Percentiles rank a stretch among this genome's conserved stretches.
Evolutionary conservation across 805 yeast genomes (phyloP).

Genomic region (Naumovozyma baii): DNA sequence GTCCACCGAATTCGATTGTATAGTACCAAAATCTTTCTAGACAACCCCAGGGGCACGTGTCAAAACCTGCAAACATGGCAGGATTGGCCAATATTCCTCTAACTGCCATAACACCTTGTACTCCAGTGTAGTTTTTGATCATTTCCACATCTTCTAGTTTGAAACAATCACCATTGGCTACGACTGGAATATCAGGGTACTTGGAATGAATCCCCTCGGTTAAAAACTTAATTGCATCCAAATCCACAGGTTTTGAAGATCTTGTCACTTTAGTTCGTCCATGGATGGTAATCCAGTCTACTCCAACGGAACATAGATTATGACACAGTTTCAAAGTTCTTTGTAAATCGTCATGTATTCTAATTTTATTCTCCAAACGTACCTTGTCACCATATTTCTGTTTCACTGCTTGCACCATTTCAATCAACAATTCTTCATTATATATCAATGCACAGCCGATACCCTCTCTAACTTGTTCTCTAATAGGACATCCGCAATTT

Average conservation of each 20-base stretch:
- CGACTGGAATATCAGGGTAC: slow-evolving; percentile 59
- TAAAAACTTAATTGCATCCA: slow-evolving; percentile 67
- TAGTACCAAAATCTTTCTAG: slow-evolving; percentile 76
- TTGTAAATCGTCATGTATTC: slow-evolving; percentile 68
- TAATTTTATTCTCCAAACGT: slow-evolving; percentile 83
- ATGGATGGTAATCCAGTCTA: slow-evolving; percentile 88
- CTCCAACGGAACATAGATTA: slow-evolving; percentile 76
- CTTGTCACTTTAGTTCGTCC: slow-evolving; percentile 83
- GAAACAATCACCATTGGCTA: slow-evolving; percentile 97
- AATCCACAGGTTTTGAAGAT: slow-evolving; percentile 72
- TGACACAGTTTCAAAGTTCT: slow-evolving; percentile 68
- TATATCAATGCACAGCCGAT: slow-evolving; percentile 94
- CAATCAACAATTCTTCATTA: slow-evolving; percentile 67
- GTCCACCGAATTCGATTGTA: slow-evolving; percentile 61
- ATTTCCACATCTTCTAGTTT: slow-evolving; percentile 49
- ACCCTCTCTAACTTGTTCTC: slow-evolving; percentile 90
- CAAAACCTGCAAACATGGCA: slow-evolving; percentile 68
- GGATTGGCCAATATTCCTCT: slow-evolving; percentile 84
- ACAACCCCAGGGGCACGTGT: slow-evolving; percentile 81
- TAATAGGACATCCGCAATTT: slow-evolving; percentile 96
- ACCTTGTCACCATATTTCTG: slow-evolving; percentile 57
- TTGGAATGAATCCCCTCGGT: slow-evolving; percentile 31
- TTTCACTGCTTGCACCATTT: slow-evolving; percentile 80
- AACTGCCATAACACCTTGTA: slow-evolving; percentile 93
- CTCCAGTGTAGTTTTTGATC: slow-evolving; percentile 60